phyloP scores from a whole-genome alignment of 2,329 filamentous ascomycete species.

The Ceratocystis diversiconidia region DNA sequence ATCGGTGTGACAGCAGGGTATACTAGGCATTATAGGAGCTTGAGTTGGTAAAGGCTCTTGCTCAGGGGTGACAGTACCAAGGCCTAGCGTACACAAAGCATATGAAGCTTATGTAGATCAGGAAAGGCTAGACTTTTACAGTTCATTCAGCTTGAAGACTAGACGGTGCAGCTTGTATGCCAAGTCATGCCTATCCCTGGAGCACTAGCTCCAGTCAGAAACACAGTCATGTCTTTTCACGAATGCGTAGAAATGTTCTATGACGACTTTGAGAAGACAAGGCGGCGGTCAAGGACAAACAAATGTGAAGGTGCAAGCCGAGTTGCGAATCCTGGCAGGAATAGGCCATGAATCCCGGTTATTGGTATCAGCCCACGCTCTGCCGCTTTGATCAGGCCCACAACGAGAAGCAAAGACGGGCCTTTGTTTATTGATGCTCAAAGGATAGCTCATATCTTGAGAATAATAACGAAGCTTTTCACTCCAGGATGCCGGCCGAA shows the following conservation, averaged over 20 bases:
- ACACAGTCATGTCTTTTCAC: neutral
- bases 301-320: neutral
- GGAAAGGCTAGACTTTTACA: neutral
- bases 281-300: neutral
- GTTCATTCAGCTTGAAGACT: neutral
- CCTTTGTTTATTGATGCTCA: neutral
- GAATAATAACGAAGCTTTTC: neutral
- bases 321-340: neutral
- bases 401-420: neutral
- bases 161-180: neutral
- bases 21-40: neutral
- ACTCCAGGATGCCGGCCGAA: neutral
- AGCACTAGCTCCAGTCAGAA: neutral
- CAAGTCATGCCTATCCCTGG: neutral
- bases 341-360: slow-evolving; percentile 3
- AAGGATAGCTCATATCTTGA: neutral
- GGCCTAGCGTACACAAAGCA: neutral
- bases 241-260: neutral
- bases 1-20: slow-evolving; percentile 4
- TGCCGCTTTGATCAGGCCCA: neutral
- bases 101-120: neutral
- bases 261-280: neutral
- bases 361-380: neutral
- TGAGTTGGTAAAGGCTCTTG: neutral
- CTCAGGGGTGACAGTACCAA: neutral